A percentile compares a stretch with the other conserved stretches of the same genome.
These are phyloP conservation scores for Echium plantagineum DNA, from an alignment of 257 asterid species.

Conservation along the genomic window DNA sequence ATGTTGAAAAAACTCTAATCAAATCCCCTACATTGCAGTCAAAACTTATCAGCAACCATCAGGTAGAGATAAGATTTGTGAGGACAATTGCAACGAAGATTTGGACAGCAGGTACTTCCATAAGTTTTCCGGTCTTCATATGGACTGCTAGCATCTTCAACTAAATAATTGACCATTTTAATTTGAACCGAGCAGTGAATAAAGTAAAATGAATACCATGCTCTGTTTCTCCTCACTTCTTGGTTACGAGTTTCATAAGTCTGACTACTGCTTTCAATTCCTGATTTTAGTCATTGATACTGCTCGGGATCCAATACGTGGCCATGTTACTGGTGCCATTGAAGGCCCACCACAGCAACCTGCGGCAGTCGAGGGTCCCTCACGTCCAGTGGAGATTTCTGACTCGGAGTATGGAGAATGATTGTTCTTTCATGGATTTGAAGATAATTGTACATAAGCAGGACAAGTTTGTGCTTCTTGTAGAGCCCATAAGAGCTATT, in stretches of 20 bases:
- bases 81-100: conserved; percentile 40
- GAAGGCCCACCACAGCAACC: conserved; percentile 33
- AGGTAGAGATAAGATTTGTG: conserved; percentile 48
- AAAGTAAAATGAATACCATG: background rate
- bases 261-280: background rate
- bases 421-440: background rate
- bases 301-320: conserved; percentile 41
- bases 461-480: background rate
- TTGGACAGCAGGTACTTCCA: conserved; percentile 37
- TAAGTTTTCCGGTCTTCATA: conserved; percentile 1
- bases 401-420: conserved; percentile 42
- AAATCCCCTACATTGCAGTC: conserved; percentile 31
- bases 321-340: conserved; percentile 24
- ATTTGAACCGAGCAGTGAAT: background rate
- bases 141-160: background rate
- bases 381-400: conserved; percentile 26
- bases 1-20: conserved; percentile 3
- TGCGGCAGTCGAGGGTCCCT: conserved; percentile 24
- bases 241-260: background rate
- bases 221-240: background rate
- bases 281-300: conserved; percentile 10
- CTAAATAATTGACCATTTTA: too few relatives aligned
- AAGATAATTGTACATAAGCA: background rate
- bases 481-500: too few relatives aligned
- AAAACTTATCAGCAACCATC: conserved; percentile 52